Evolutionary conservation across 2,329 filamentous ascomycete species (phyloP).

Genomic region (Dactylella cylindrospora): DNA sequence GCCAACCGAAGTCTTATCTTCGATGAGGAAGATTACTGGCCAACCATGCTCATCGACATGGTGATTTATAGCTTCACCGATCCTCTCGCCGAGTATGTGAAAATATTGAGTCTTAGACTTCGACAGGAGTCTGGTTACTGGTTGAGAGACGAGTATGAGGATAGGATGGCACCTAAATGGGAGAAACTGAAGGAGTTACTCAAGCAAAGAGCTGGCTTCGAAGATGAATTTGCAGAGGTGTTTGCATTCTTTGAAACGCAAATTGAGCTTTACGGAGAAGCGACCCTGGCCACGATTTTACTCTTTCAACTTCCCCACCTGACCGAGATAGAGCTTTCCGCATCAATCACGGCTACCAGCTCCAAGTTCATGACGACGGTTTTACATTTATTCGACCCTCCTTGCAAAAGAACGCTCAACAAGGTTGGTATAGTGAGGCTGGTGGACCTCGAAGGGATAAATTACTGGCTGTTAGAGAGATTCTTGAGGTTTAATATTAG

Average conservation of each 20-base stretch:
- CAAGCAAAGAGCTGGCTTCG: background rate
- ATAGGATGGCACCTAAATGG: background rate
- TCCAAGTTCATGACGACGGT: conserved; percentile 18
- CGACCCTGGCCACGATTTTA: conserved; percentile 15
- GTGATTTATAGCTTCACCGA: conserved; percentile 20
- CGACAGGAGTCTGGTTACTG: conserved; percentile 9
- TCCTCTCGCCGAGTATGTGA: conserved; percentile 16
- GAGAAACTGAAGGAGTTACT: background rate
- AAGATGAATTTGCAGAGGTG: conserved; percentile 4
- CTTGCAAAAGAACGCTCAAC: conserved; percentile 3
- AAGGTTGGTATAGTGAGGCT: conserved; percentile 3
- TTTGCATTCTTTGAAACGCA: conserved; percentile 4
- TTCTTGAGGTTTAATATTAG: background rate
- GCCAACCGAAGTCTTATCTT: conserved; percentile 17
- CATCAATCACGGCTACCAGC: conserved; percentile 8
- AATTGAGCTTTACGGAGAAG: conserved; percentile 14
- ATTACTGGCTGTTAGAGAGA: conserved; percentile 16
- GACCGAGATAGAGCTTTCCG: conserved; percentile 11
- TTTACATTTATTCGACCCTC: conserved; percentile 16
- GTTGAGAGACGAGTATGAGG: conserved; percentile 9
- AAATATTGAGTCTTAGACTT: conserved; percentile 18
- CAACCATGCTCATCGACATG: conserved; percentile 12
- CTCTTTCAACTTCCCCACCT: conserved; percentile 14
- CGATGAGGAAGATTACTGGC: conserved; percentile 16
- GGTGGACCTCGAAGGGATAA: conserved; percentile 11